Evolutionary conservation across 1,284 basidiomycete species (phyloP).

Genomic region (Rhodotorula sp.): DNA sequence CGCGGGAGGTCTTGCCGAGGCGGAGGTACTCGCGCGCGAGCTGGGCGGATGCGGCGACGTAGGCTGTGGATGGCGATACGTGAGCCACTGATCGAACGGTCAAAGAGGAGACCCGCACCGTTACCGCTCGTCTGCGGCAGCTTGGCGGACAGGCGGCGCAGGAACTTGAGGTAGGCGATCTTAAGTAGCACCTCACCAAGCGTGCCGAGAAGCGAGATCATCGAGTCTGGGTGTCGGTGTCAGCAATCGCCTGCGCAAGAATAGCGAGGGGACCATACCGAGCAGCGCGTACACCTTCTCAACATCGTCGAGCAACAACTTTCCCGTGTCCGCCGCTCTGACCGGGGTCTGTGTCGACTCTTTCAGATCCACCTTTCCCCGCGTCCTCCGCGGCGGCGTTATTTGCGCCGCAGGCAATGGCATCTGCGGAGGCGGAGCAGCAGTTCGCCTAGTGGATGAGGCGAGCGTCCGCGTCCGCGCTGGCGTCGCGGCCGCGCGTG

Average conservation of each 20-base stretch:
- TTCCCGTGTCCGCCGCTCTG: constrained; percentile 20
- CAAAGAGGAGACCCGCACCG: constrained; percentile 45
- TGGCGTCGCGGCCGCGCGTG: not conserved
- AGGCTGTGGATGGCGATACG: constrained; percentile 57
- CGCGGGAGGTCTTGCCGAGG: constrained; percentile 71
- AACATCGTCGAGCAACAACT: constrained; percentile 58
- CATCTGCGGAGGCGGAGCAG: not conserved
- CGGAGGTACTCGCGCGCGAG: constrained; percentile 74
- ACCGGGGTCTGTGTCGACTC: constrained; percentile 9
- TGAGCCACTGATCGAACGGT: constrained; percentile 44
- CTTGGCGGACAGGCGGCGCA: constrained; percentile 61
- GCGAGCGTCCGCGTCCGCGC: not conserved
- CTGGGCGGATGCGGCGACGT: constrained; percentile 65
- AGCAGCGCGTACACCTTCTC: constrained; percentile 58
- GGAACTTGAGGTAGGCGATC: constrained; percentile 57
- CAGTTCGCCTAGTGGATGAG: not conserved
- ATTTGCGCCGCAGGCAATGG: not conserved
- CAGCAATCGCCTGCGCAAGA: constrained; percentile 12
- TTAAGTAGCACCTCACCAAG: constrained; percentile 57
- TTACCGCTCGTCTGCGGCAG: constrained; percentile 1
- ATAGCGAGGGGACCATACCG: constrained; percentile 54
- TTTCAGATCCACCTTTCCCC: not conserved
- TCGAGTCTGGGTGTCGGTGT: constrained; percentile 58
- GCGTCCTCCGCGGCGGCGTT: constrained; percentile 13
- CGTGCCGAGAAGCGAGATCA: constrained; percentile 68